Evolutionary conservation across 495 filamentous ascomycete species (phyloP), one percentile per base, ranked within the genome.

Genomic region (Chaetomidium leptoderma): DNA sequence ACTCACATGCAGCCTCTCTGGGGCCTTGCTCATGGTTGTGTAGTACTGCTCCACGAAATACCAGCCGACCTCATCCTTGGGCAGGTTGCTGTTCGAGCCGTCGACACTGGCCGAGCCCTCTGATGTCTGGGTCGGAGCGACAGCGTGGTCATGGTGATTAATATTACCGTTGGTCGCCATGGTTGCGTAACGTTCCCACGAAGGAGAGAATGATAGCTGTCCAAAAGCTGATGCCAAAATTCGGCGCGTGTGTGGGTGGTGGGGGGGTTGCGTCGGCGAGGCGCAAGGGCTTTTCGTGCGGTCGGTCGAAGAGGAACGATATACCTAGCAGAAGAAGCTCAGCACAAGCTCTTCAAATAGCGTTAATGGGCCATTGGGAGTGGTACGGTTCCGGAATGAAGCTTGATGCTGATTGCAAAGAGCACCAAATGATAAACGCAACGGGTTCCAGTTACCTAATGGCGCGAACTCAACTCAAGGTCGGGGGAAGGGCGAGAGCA

Each of bases 31-130:
- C 66, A 98, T 80, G 61, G 90, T 98, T 60, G 90, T 97, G 73
- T 98, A 98, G 79, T 95, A 97, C 70, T 96, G 91, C 81, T 98
- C 95, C 33, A 97, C 93, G 62, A 98, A 98, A 73, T 91, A 97
- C 93, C 93, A 98, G 65, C 91, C 93, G 51, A 98, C 89, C 74
- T 97, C 90, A 72, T 92, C 89, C 72, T 93, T 95, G 43, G 72
- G 64, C 13, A 78, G 72, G 32, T 69, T 68, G 62, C 58, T 65
- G 52, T 33, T 66, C 32, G 52, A 55, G 60, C 54, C 42, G 3
- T 65, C 39, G 26, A 61, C 45, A 29, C 43, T 61, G 33, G 61
- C 44, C n/a, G 66, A 37, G 35, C 67, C 27, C 23, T 65, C 55
- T 44, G 58, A 42, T 30, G 63, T 63, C 35, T 68, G 50, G 32